Evolutionary conservation across 1,284 basidiomycete genomes (phyloP).

Genomic region (Schizophyllum amplum): DNA sequence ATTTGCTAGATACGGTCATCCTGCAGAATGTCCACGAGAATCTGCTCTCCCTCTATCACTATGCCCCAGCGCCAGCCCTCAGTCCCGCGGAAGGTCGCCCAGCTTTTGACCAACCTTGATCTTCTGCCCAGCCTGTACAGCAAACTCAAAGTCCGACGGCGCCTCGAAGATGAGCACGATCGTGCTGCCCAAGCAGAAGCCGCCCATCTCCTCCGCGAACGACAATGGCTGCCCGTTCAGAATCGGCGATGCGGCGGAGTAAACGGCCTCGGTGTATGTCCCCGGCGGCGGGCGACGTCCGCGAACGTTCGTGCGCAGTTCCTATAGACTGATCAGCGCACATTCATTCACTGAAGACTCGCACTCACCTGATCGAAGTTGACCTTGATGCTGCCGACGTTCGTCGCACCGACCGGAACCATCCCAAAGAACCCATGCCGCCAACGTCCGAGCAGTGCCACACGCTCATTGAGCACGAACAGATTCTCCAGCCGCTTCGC

Average conservation of each 20-base stretch:
- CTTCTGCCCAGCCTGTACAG: slow-evolving; percentile 76
- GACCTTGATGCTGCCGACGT: slow-evolving; percentile 94
- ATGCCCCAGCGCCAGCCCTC: too few species aligned
- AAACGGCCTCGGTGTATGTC: slow-evolving; percentile 89
- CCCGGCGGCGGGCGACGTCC: slow-evolving; percentile 74
- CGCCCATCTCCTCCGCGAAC: slow-evolving; percentile 94
- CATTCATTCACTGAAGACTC: neutral
- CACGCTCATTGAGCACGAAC: slow-evolving; percentile 96
- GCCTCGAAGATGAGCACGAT: slow-evolving; percentile 98
- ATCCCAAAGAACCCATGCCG: slow-evolving; percentile 94
- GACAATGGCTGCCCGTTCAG: slow-evolving; percentile 85
- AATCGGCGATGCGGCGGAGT: slow-evolving; percentile 72
- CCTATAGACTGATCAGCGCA: slow-evolving; percentile 27
- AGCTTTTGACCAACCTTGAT: slow-evolving; percentile 82
- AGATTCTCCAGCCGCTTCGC: slow-evolving; percentile 87
- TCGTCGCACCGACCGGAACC: slow-evolving; percentile 97
- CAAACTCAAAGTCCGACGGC: slow-evolving; percentile 77
- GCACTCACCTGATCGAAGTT: slow-evolving; percentile 83
- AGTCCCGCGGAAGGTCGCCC: slow-evolving; percentile 38
- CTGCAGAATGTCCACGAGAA: too few species aligned
- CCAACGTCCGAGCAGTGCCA: slow-evolving; percentile 95
- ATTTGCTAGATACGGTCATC: too few species aligned
- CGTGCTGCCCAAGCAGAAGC: slow-evolving; percentile 92
- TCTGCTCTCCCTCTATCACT: too few species aligned
- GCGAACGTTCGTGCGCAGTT: slow-evolving; percentile 78